These are phyloP conservation scores for Fonsecaea pugnacius DNA, from an alignment of 2,329 filamentous ascomycete species.

Conservation along the genomic window DNA sequence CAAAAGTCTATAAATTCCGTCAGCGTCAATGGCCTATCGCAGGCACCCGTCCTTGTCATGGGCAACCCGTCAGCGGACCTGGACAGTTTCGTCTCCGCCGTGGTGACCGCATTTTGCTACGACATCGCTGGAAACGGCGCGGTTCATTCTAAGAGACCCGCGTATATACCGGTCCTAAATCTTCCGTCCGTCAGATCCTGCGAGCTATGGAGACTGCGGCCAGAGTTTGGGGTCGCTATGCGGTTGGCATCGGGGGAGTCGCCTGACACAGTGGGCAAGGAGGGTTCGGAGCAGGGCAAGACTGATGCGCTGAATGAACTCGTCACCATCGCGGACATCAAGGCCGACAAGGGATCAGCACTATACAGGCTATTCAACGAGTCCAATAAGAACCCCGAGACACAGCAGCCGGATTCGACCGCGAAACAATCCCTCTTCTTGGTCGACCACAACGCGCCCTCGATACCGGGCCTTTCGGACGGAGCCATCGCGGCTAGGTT, in stretches of 20 bases:
- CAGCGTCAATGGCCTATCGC: background rate
- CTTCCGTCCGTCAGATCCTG: constrained; percentile 53
- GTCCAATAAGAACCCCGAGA: background rate
- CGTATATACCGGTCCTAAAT: constrained; percentile 64
- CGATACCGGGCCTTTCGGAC: constrained; percentile 36
- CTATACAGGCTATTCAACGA: constrained; percentile 21
- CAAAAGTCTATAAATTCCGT: background rate
- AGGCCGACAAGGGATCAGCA: constrained; percentile 21
- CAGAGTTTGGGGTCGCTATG: constrained; percentile 63
- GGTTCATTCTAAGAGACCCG: constrained; percentile 27
- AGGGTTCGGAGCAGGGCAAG: constrained; percentile 37
- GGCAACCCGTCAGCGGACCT: constrained; percentile 59
- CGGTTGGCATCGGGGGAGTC: constrained; percentile 51
- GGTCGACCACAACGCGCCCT: constrained; percentile 54
- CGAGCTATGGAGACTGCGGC: constrained; percentile 59
- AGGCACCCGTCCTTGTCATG: constrained; percentile 42
- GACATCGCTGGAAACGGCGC: constrained; percentile 42
- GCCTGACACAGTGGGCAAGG: constrained; percentile 44
- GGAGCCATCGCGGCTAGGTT: constrained; percentile 48
- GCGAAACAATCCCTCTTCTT: constrained; percentile 39
- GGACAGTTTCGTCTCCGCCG: constrained; percentile 65
- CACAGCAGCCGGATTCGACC: background rate
- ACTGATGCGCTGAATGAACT: constrained; percentile 41
- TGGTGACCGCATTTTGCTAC: constrained; percentile 65
- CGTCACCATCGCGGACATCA: constrained; percentile 49